These are phyloP conservation scores for Nicotiana benthamiana DNA, from an alignment of 257 asterid species.

Conservation along the genomic window DNA sequence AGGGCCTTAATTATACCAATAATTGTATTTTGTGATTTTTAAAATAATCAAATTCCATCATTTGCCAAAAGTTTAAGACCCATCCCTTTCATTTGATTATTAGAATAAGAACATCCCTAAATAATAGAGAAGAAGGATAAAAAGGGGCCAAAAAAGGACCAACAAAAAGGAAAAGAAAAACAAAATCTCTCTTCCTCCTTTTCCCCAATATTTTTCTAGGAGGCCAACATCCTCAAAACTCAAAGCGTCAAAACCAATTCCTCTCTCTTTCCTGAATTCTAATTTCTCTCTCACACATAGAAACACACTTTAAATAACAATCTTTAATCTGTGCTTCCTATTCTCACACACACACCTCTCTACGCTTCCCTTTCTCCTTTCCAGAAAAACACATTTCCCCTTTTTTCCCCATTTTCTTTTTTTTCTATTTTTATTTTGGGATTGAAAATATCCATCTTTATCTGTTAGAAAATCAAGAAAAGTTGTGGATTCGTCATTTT, in stretches of 20 bases:
- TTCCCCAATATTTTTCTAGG: background rate
- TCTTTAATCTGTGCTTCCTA: slow-evolving; percentile 2
- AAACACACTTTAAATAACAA: slow-evolving; percentile 4
- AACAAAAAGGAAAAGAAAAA: background rate
- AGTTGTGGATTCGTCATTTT: background rate
- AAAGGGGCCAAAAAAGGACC: background rate
- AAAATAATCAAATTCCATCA: background rate
- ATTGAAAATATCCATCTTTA: background rate
- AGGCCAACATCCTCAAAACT: background rate
- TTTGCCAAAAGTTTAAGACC: background rate
- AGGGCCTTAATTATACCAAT: background rate
- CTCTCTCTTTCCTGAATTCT: background rate
- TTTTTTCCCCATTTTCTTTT: background rate
- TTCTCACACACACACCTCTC: background rate
- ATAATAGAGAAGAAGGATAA: background rate
- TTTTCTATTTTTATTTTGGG: background rate
- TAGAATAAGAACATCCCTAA: background rate
- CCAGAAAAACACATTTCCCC: background rate
- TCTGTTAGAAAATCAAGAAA: background rate
- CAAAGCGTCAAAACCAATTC: slow-evolving; percentile 7
- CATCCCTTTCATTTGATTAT: background rate
- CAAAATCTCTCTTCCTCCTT: background rate
- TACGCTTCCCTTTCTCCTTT: background rate
- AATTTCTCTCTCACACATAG: background rate
- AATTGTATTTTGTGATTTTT: background rate